Percentiles rank a stretch among this genome's conserved stretches.
Conservation (phyloP, 305 asterid species). For the Solanum hybrid region DNA sequence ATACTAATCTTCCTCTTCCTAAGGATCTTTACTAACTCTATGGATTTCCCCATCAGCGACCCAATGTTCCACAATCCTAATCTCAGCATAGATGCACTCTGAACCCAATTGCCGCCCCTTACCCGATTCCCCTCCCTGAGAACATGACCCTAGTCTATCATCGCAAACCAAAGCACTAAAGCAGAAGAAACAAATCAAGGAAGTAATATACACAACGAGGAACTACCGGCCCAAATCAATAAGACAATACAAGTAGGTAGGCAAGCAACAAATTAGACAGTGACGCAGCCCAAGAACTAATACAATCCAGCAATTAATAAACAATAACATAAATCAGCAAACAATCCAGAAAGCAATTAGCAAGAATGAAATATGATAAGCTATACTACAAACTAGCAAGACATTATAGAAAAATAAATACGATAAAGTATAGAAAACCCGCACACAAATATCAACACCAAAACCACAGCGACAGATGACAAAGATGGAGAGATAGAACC, state of each 20-base stretch:
- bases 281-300: not conserved
- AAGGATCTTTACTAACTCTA: not conserved
- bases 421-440: not conserved
- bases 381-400: not conserved
- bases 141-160: not conserved
- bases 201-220: not conserved
- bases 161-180: not conserved
- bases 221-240: not conserved
- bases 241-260: not conserved
- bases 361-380: not conserved
- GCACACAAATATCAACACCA: not conserved
- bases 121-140: not conserved
- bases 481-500: not conserved
- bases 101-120: not conserved
- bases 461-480: not conserved
- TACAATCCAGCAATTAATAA: not conserved
- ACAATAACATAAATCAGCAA: not conserved
- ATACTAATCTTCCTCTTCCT: not conserved
- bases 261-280: not conserved
- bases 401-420: not conserved
- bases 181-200: not conserved
- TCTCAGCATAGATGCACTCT: not conserved
- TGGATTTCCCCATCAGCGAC: not conserved
- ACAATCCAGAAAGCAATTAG: not conserved
- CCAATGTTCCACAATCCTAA: not conserved